Evolutionary conservation across 371 early-diverging fungal genomes (phyloP).

Genomic region (Syncephalastrum racemosum): DNA sequence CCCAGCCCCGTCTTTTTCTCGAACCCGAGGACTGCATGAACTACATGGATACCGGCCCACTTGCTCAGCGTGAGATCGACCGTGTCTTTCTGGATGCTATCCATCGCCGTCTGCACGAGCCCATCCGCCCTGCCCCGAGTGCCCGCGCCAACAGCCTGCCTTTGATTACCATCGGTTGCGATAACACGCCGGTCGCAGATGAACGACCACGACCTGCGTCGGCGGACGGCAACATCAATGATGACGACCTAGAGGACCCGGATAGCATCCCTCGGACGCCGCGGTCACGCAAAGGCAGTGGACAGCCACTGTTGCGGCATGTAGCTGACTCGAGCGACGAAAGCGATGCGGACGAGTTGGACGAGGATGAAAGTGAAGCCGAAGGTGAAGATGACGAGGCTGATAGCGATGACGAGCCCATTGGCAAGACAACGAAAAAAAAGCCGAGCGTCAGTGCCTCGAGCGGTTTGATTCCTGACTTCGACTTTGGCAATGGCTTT

Average conservation of each 20-base stretch:
- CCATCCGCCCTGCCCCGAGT: conserved; percentile 10
- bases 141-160: conserved; percentile 42
- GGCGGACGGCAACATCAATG: conserved; percentile 2
- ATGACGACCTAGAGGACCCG: conserved; percentile 4
- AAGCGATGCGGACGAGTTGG: conserved; percentile 35
- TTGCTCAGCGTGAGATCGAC: conserved; percentile 2
- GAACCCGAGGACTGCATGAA: conserved; percentile 29
- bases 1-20: conserved; percentile 27
- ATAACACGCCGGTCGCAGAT: background rate
- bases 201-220: conserved; percentile 17
- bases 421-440: conserved; percentile 24
- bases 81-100: conserved; percentile 11
- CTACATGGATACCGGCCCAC: conserved; percentile 16
- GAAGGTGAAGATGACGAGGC: conserved; percentile 30
- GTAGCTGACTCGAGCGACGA: conserved; percentile 53
- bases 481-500: conserved; percentile 51
- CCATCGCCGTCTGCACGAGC: conserved; percentile 15
- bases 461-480: conserved; percentile 36
- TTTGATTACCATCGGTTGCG: conserved; percentile 31
- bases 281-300: no score
- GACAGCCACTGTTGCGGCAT: conserved; percentile 25
- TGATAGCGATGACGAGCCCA: conserved; percentile 46
- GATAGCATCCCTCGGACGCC: background rate
- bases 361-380: conserved; percentile 22
- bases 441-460: conserved; percentile 3